Percentiles rank a stretch among this genome's conserved stretches.
phyloP scores from a whole-genome alignment of 2,329 filamentous ascomycete genomes.

The Talaromyces sp. region DNA sequence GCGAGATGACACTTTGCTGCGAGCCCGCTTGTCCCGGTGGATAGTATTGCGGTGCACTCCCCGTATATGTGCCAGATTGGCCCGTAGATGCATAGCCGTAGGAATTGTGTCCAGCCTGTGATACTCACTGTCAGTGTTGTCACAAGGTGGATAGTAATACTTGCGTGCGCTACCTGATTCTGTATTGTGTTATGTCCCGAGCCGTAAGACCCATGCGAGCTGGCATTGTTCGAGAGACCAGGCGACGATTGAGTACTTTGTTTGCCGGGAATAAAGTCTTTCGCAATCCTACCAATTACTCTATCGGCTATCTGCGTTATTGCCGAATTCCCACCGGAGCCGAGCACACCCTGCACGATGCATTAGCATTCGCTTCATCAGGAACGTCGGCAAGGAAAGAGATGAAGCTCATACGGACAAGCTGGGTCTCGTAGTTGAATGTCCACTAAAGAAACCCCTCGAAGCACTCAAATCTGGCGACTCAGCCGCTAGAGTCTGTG shows the following conservation, averaged over 20 bases:
- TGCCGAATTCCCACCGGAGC: slow-evolving; percentile 8
- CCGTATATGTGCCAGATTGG: slow-evolving; percentile 15
- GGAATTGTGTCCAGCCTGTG: slow-evolving; percentile 14
- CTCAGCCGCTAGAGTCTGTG: slow-evolving; percentile 12
- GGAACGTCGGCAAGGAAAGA: slow-evolving; percentile 18
- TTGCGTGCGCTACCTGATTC: slow-evolving; percentile 12
- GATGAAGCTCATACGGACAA: slow-evolving; percentile 26
- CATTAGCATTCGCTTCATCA: slow-evolving; percentile 22
- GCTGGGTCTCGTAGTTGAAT: slow-evolving; percentile 18
- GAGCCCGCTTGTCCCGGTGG: slow-evolving; percentile 9
- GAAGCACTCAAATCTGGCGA: slow-evolving; percentile 3
- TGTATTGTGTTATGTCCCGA: slow-evolving; percentile 1
- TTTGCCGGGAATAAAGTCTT: slow-evolving; percentile 14
- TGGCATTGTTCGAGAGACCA: slow-evolving; percentile 2
- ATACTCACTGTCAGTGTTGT: neutral
- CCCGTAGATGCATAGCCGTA: slow-evolving; percentile 17
- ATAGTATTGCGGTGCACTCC: slow-evolving; percentile 17
- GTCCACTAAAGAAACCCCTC: slow-evolving; percentile 4
- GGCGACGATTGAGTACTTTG: slow-evolving; percentile 5
- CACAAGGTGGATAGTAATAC: neutral
- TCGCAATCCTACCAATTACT: slow-evolving; percentile 18
- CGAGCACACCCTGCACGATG: slow-evolving; percentile 14
- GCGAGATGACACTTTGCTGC: neutral
- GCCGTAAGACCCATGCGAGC: slow-evolving; percentile 9
- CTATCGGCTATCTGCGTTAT: slow-evolving; percentile 17